Base-by-base conservation (phyloP, 768 basidiomycete genomes). In the Boletus rubescentipes region DNA sequence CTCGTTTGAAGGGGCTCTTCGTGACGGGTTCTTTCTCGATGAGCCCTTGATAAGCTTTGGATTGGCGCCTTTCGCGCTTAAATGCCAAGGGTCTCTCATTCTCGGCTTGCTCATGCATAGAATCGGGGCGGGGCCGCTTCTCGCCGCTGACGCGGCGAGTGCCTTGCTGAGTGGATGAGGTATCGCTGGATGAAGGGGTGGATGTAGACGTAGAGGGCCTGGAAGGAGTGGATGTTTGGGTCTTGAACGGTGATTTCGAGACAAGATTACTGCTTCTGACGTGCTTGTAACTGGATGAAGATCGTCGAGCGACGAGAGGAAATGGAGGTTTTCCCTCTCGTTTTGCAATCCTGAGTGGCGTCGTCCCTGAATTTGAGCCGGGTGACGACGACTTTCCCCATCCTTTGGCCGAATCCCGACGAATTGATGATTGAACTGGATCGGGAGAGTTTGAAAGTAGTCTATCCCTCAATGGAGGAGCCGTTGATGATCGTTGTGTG, bases 211-310 rank as follows among this genome's bases (percentile, higher is more conserved):
- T 32, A 15, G 60, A 64, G 0, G 66, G 64, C 53, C 40, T 57
- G 4, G 79, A 69, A 31, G 81, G 75, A n/a, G 77, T 75, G 44
- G 82, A 77, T 23, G 82, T 75, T 55, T 84, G 82, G 3, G 81
- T 82, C 62, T 87, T 89, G 75, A 93, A 93, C 10, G 91, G 91
- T 11, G 91, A 93, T 61, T 91, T 91, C 29, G 87, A 85, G 16
- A 93, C 91, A 51, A 92, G 84, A 65, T 87, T 85, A 67, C 85
- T 89, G 61, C 75, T 85, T 62, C 79, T 80, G 59, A 92, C 79
- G 69, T 90, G 90, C 59, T 81, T 86, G 72, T 86, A 93, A 69
- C 88, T 91, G 38, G 84, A 86, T 9, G 89, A 91, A 15, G 82
- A 78, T 39, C 91, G 80, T 31, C 91, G 83, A 44, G 85, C 83